Evolutionary conservation across 371 early-diverging fungal species (phyloP), one percentile per base, ranked within the genome.

Genomic region (Dichotomocladium elegans): DNA sequence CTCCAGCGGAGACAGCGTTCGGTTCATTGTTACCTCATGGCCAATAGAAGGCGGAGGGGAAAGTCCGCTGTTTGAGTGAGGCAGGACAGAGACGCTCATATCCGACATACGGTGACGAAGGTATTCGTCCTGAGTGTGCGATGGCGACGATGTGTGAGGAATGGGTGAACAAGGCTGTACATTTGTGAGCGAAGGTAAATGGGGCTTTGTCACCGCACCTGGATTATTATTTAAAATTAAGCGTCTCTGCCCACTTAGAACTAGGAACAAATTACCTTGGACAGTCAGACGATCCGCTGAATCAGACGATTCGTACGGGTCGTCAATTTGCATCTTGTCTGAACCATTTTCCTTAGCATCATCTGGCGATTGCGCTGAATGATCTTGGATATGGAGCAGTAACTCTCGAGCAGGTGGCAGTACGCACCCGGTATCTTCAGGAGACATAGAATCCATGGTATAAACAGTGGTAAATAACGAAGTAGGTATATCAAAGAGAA

Each of bases 71-170:
- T 53, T 22, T n/a, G 49, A 11, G 19, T 53, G 44, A 37, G 61
- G 53, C 25, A 52, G 15, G 9, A 54, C 26, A 24, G 51, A 53
- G 24, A 74, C 64, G 24, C 66, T 66, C 72, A 76, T 70, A 49
- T 68, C 72, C 7, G 76, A 76, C 64, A 76, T 58, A 10, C 76
- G 51, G 40, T 72, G 72, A 45, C 72, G 68, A 40, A 76, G 56
- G 28, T 62, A 66, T 33, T 76, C 76, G 50, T 76, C 76, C 10
- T 68, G 48, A 34, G 30, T 30, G 48, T 30, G 29, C 26, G 50
- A 34, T 12, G 41, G 41, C 14, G 42, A 42, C 4, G 43, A 34
- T 4, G 61, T 8, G 30, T 53, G 58, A 30, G 69, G 58, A 12
- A 56, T 47, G 3, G 66, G 53, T 21, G 66, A 58, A 41, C 56